phyloP scores from a whole-genome alignment of 1,284 basidiomycete species.

The Puccinia coronata region DNA sequence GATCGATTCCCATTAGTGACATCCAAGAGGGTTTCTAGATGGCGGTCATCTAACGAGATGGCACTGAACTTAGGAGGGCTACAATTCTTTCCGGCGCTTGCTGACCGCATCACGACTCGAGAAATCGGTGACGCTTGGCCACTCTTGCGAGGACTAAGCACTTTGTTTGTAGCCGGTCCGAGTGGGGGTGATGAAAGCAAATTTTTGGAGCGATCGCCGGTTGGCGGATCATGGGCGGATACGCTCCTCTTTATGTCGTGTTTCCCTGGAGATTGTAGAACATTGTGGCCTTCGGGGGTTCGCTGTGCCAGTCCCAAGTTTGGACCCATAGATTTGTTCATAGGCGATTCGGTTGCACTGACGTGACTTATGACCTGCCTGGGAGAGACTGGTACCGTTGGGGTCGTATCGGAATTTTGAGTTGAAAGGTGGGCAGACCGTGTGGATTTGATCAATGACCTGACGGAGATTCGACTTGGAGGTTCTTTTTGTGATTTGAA shows the following conservation, averaged over 20 bases:
- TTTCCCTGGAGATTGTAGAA: conserved; percentile 13
- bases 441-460: conserved; percentile 46
- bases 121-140: neutral
- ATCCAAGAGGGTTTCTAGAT: conserved; percentile 61
- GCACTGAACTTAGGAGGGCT: conserved; percentile 50
- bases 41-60: conserved; percentile 51
- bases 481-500: conserved; percentile 53
- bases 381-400: neutral
- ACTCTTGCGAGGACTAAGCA: conserved; percentile 59
- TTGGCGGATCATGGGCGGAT: conserved; percentile 2
- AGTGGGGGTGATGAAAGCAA: conserved; percentile 35
- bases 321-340: conserved; percentile 4
- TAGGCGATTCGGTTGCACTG: neutral
- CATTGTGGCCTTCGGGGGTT: neutral
- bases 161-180: conserved; percentile 57
- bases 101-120: conserved; percentile 15
- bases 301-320: conserved; percentile 1
- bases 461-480: conserved; percentile 28
- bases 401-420: neutral
- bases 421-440: conserved; percentile 14
- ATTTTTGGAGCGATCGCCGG: conserved; percentile 16
- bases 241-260: conserved; percentile 12
- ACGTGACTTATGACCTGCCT: conserved; percentile 20
- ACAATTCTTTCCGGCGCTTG: conserved; percentile 50
- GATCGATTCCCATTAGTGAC: conserved; percentile 31